Evolutionary conservation across 139 green algal genomes (phyloP).

Genomic region (Dunaliella sp.): DNA sequence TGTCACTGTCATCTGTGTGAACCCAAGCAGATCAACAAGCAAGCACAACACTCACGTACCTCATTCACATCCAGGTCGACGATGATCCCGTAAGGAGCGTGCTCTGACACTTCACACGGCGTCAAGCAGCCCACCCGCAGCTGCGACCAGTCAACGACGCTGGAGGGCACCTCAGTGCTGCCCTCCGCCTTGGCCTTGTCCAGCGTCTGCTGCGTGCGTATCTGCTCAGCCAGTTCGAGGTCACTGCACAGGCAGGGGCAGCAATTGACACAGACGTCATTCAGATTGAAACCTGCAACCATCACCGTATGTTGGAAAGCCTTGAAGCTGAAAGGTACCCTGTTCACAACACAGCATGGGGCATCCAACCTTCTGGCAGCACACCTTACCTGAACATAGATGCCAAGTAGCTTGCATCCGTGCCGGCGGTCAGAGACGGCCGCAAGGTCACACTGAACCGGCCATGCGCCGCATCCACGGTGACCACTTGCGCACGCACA

Average conservation of each 20-base stretch:
- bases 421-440: slow-evolving; percentile 46
- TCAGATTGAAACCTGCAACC: too few species aligned
- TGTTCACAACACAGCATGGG: too few species aligned
- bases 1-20: too few species aligned
- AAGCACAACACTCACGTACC: slow-evolving; percentile 56
- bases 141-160: slow-evolving; percentile 1
- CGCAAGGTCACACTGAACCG: slow-evolving; percentile 63
- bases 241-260: too few species aligned
- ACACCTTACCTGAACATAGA: slow-evolving; percentile 42
- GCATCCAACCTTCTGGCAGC: too few species aligned
- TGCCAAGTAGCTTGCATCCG: slow-evolving; percentile 40
- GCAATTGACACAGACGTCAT: too few species aligned
- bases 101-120: slow-evolving; percentile 41
- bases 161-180: neutral
- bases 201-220: slow-evolving; percentile 30
- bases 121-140: slow-evolving; percentile 15
- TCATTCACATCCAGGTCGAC: slow-evolving; percentile 65
- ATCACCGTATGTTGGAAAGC: too few species aligned
- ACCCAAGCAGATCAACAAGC: slow-evolving; percentile 4
- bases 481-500: slow-evolving; percentile 53
- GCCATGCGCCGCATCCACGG: slow-evolving; percentile 29
- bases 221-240: slow-evolving; percentile 43
- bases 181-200: slow-evolving; percentile 3
- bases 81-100: slow-evolving; percentile 70
- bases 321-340: too few species aligned